These are phyloP conservation scores for Agaricus bisporus DNA, from an alignment of 768 basidiomycete species.

Conservation along the genomic window DNA sequence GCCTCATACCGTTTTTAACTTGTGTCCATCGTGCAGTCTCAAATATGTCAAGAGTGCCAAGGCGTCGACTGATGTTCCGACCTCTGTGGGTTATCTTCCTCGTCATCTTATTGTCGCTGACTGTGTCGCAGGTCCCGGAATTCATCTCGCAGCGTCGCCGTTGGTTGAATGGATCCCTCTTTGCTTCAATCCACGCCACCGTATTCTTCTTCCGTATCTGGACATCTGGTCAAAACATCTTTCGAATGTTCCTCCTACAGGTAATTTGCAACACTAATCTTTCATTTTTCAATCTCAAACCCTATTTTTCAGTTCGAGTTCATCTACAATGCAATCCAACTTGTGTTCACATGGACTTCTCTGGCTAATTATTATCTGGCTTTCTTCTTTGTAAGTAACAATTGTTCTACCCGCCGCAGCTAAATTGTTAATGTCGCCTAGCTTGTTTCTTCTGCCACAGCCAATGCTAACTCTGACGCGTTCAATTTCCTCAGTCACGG, in stretches of 20 bases:
- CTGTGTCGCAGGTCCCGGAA: conserved; percentile 58
- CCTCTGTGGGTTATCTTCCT: conserved; percentile 38
- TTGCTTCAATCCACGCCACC: conserved; percentile 90
- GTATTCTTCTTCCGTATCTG: conserved; percentile 86
- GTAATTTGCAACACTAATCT: conserved; percentile 26
- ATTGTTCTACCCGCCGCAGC: neutral
- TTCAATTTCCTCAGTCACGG: conserved; percentile 77
- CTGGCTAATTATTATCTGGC: conserved; percentile 92
- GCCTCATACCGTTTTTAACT: neutral
- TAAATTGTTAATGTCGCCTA: conserved; percentile 23
- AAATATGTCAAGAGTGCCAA: conserved; percentile 93
- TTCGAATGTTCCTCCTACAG: conserved; percentile 73
- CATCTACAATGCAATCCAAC: conserved; percentile 84
- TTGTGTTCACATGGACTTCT: conserved; percentile 92
- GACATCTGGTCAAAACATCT: conserved; percentile 85
- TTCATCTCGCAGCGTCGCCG: conserved; percentile 93
- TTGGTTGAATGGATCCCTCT: conserved; percentile 86
- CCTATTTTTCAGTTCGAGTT: conserved; percentile 61
- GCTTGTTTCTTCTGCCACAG: conserved; percentile 79
- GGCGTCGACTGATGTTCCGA: conserved; percentile 94
- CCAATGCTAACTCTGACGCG: conserved; percentile 47
- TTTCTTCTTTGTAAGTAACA: conserved; percentile 80
- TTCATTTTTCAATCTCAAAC: neutral
- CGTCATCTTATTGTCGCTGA: neutral
- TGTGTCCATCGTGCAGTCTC: conserved; percentile 34